Conservation (phyloP, 108 stramenopile genomes). For the Nitzschia putrida region DNA sequence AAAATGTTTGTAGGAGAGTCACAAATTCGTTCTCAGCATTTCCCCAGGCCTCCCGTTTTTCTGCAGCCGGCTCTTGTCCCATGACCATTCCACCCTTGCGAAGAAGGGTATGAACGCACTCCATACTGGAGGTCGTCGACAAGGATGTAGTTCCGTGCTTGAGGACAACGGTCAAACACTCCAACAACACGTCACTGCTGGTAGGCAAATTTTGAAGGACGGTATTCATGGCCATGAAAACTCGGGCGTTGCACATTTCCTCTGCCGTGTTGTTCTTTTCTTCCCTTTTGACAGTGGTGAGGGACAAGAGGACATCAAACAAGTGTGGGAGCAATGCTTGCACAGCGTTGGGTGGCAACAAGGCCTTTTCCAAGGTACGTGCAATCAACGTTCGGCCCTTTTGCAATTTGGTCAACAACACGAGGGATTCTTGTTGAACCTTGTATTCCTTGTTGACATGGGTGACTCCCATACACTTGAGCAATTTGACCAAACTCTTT, state of each 20-base stretch:
- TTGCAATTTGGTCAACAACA: constrained; percentile 53
- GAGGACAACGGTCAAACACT: constrained; percentile 50
- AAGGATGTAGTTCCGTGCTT: constrained; percentile 28
- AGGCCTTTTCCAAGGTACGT: constrained; percentile 71
- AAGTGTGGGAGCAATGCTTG: constrained; percentile 61
- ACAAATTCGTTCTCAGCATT: constrained; percentile 42
- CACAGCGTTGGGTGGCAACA: constrained; percentile 73
- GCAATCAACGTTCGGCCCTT: constrained; percentile 74
- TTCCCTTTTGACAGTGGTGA: constrained; percentile 3
- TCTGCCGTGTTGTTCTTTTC: constrained; percentile 39
- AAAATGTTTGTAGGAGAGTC: constrained; percentile 32
- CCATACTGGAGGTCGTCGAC: constrained; percentile 52
- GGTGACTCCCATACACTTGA: constrained; percentile 68
- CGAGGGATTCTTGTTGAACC: constrained; percentile 37
- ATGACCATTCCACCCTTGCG: constrained; percentile 51
- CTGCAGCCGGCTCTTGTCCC: constrained; percentile 30
- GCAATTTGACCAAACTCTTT: constrained; percentile 61
- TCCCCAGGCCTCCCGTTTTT: constrained; percentile 35
- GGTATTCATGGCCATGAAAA: constrained; percentile 58
- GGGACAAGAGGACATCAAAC: constrained; percentile 38
- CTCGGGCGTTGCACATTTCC: constrained; percentile 27
- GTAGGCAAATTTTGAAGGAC: constrained; percentile 54
- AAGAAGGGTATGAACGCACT: constrained; percentile 69
- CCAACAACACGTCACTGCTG: constrained; percentile 35
- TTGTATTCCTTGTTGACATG: constrained; percentile 47